These are phyloP conservation scores for Rhizophagus clarus DNA, from an alignment of 192 early-diverging fungal species.

Conservation along the genomic window DNA sequence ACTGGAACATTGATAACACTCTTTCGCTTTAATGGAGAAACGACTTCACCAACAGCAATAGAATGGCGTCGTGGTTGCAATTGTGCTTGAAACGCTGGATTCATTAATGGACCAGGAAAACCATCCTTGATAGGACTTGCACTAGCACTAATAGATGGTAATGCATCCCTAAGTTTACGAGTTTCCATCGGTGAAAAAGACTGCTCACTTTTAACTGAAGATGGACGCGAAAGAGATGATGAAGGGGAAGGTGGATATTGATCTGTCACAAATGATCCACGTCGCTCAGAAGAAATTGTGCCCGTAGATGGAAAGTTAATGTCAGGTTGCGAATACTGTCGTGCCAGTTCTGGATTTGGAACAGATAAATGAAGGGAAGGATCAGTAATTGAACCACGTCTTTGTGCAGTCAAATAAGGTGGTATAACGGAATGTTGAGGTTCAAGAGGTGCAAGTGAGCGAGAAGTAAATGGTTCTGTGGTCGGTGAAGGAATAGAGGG, in stretches of 20 bases:
- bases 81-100: slow-evolving; percentile 31
- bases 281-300: slow-evolving; percentile 19
- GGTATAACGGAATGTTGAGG: slow-evolving; percentile 30
- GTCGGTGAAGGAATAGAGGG: slow-evolving; percentile 23
- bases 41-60: slow-evolving; percentile 28
- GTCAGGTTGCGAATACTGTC: slow-evolving; percentile 31
- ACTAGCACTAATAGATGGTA: slow-evolving; percentile 44
- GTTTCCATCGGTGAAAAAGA: slow-evolving; percentile 29
- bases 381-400: slow-evolving; percentile 48
- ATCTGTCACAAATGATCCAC: slow-evolving; percentile 37
- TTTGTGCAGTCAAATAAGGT: slow-evolving; percentile 36
- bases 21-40: slow-evolving; percentile 30
- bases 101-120: slow-evolving; percentile 32
- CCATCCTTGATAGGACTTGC: slow-evolving; percentile 30
- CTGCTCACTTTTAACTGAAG: slow-evolving; percentile 30
- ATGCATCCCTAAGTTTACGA: slow-evolving; percentile 39
- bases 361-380: slow-evolving; percentile 26
- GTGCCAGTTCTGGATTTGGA: slow-evolving; percentile 33
- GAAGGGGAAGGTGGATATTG: slow-evolving; percentile 30
- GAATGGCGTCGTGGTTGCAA: slow-evolving; percentile 29
- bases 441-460: slow-evolving; percentile 29
- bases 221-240: slow-evolving; percentile 32
- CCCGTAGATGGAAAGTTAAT: slow-evolving; percentile 23
- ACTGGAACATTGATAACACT: neutral
- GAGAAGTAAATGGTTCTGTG: slow-evolving; percentile 22